phyloP scores from a whole-genome alignment of 2,329 filamentous ascomycete species.

The Monosporascus sp. region DNA sequence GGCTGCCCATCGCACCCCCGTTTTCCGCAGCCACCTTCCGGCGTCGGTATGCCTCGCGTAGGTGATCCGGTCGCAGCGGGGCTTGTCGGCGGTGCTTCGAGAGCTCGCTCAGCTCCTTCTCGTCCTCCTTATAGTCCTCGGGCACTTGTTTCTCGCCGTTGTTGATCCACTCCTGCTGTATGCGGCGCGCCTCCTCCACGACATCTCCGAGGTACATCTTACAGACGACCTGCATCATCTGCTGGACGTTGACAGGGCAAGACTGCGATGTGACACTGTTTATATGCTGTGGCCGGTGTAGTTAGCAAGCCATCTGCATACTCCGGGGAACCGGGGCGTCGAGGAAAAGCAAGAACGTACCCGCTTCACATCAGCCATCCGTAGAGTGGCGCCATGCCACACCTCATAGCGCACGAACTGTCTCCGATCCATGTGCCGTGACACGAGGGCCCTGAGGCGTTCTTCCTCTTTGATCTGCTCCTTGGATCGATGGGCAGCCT shows the following conservation, averaged over 20 bases:
- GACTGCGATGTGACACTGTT: slow-evolving; percentile 79
- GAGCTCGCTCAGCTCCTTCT: slow-evolving; percentile 28
- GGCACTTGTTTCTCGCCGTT: slow-evolving; percentile 50
- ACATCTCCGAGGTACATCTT: slow-evolving; percentile 75
- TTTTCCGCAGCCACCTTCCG: slow-evolving; percentile 61
- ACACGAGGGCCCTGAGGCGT: slow-evolving; percentile 53
- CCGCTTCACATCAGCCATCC: slow-evolving; percentile 63
- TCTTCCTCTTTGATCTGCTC: slow-evolving; percentile 63
- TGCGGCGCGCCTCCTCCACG: slow-evolving; percentile 63
- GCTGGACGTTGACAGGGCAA: slow-evolving; percentile 66
- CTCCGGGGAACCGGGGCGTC: not conserved
- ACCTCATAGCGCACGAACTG: slow-evolving; percentile 67
- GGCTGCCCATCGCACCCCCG: slow-evolving; percentile 51
- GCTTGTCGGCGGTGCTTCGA: slow-evolving; percentile 38
- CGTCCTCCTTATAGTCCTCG: slow-evolving; percentile 38
- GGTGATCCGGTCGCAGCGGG: slow-evolving; percentile 67
- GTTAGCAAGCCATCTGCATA: not conserved
- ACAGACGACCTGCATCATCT: slow-evolving; percentile 69
- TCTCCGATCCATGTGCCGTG: slow-evolving; percentile 58
- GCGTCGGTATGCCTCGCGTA: slow-evolving; percentile 66
- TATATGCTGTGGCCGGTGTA: slow-evolving; percentile 49
- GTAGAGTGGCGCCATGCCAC: slow-evolving; percentile 64
- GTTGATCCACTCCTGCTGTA: slow-evolving; percentile 67
- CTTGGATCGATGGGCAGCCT: slow-evolving; percentile 47
- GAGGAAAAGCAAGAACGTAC: slow-evolving; percentile 33